A percentile compares a stretch with the other conserved stretches of the same genome.
These are phyloP conservation scores for Pisolithus sp. DNA, from an alignment of 768 basidiomycete species.

Conservation along the genomic window DNA sequence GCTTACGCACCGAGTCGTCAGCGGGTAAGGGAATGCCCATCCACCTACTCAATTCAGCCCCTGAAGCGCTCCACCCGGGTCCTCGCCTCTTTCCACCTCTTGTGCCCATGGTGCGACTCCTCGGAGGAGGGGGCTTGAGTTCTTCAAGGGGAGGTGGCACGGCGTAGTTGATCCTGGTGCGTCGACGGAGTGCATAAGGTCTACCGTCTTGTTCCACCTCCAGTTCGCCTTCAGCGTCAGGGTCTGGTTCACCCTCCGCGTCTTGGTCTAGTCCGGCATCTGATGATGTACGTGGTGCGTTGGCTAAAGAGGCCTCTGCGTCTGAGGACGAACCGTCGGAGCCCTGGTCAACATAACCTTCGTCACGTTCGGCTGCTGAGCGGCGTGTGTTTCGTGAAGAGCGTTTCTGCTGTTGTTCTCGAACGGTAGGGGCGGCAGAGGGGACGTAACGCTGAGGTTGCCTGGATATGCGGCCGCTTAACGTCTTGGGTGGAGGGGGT, in stretches of 20 bases:
- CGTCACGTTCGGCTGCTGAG: conserved; percentile 37
- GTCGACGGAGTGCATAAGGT: conserved; percentile 57
- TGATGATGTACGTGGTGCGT: conserved; percentile 38
- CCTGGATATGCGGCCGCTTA: conserved; percentile 21
- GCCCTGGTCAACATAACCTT: conserved; percentile 44
- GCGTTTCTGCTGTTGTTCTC: conserved; percentile 14
- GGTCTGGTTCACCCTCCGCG: conserved; percentile 35
- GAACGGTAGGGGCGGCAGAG: neutral
- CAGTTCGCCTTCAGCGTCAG: conserved; percentile 32
- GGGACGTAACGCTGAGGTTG: conserved; percentile 12
- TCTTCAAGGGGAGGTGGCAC: conserved; percentile 81
- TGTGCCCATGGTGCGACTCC: conserved; percentile 30
- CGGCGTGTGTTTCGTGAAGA: conserved; percentile 16
- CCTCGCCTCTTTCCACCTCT: conserved; percentile 39
- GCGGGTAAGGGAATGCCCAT: conserved; percentile 52
- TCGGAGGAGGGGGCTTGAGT: conserved; percentile 30
- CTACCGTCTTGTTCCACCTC: conserved; percentile 35
- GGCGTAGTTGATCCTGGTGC: conserved; percentile 66
- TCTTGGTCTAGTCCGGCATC: conserved; percentile 32
- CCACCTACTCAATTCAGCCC: conserved; percentile 71
- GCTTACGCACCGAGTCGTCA: conserved; percentile 57
- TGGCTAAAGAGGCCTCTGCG: conserved; percentile 55
- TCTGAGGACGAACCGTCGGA: conserved; percentile 42
- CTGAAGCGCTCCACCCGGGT: conserved; percentile 73
- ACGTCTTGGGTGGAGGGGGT: conserved; percentile 11